Evolutionary conservation across 768 basidiomycete species (phyloP).

Genomic region (Holtermanniella nyarrowii): DNA sequence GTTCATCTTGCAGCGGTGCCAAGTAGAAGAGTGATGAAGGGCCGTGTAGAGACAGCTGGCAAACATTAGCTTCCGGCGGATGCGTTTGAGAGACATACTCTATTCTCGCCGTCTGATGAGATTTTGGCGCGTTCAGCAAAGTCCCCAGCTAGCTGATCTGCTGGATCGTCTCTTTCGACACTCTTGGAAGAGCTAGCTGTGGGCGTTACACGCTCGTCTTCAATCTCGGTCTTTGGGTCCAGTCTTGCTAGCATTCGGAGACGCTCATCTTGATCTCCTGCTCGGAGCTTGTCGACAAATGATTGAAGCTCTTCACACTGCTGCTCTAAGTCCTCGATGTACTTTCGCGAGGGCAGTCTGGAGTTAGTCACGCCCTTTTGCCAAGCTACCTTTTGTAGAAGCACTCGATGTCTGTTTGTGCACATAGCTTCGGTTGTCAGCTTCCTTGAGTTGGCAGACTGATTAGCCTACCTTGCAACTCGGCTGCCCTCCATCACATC

Average conservation of each 20-base stretch:
- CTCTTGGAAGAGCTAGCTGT: background rate
- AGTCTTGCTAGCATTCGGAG: background rate
- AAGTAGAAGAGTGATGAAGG: conserved; percentile 2
- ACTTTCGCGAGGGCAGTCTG: background rate
- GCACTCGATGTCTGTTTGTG: background rate
- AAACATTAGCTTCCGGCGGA: background rate
- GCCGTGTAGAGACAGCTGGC: background rate
- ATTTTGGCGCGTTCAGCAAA: background rate
- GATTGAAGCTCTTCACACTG: background rate
- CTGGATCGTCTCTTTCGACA: background rate
- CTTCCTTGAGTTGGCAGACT: background rate
- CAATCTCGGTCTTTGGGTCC: background rate
- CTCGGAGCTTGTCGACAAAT: background rate
- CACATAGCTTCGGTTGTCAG: background rate
- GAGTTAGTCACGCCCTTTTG: background rate
- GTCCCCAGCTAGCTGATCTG: background rate
- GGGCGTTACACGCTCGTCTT: background rate
- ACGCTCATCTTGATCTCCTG: background rate
- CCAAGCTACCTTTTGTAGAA: background rate
- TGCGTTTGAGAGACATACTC: background rate
- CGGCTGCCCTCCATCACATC: background rate
- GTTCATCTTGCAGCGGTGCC: background rate
- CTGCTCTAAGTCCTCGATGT: background rate
- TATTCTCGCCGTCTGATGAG: background rate
- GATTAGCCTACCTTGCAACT: background rate